Conservation (phyloP, 176 grass and related monocot genomes). For the Thalia dealbata region DNA sequence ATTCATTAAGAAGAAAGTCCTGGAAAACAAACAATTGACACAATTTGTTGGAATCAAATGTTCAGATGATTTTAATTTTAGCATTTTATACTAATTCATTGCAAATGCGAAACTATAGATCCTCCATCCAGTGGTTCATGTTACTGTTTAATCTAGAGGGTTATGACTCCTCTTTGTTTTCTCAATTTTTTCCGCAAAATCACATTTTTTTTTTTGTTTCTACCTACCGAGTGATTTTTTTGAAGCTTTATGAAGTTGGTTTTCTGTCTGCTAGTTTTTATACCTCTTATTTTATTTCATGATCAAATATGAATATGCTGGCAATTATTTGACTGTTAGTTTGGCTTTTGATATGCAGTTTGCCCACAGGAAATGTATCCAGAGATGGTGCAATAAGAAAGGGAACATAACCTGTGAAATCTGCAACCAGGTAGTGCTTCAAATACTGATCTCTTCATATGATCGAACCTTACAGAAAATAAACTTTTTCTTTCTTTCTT, state of each 20-base stretch:
- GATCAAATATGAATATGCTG: background rate
- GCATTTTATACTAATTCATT: background rate
- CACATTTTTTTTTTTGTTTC: background rate
- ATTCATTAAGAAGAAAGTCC: background rate
- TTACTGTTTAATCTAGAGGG: background rate
- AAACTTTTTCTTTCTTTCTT: background rate
- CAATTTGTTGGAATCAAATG: background rate
- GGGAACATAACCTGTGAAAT: constrained; percentile 98
- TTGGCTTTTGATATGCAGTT: constrained; percentile 40
- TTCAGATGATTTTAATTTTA: too few species aligned
- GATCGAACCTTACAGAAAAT: background rate
- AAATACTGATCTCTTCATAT: background rate
- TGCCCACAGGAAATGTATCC: constrained; percentile 97
- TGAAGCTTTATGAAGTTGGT: background rate
- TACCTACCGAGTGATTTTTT: background rate
- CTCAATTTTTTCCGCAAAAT: background rate
- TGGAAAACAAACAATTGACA: background rate
- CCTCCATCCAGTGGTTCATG: background rate
- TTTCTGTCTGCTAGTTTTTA: background rate
- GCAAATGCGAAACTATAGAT: background rate
- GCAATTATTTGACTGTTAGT: background rate
- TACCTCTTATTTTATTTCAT: background rate
- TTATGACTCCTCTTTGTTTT: background rate
- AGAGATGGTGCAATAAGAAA: constrained; percentile 99
- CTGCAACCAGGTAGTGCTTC: constrained; percentile 67